Percentiles rank a stretch among this genome's conserved stretches.
Conservation (phyloP, 495 filamentous ascomycete genomes). For the Penicillium parvum region DNA sequence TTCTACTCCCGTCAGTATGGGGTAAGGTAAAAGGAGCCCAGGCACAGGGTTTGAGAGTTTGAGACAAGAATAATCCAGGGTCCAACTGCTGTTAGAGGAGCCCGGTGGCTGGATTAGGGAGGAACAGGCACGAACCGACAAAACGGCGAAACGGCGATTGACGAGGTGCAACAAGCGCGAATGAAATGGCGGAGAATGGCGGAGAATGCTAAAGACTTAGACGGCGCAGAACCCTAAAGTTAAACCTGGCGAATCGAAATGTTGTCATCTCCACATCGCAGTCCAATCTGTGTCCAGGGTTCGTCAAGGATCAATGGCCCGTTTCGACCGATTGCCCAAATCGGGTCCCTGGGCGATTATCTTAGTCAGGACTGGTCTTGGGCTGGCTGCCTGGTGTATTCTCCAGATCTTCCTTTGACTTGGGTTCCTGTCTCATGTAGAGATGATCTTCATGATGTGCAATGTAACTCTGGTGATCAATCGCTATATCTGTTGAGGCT, state of each 20-base stretch:
- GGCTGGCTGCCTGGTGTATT: background rate
- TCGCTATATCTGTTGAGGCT: too few relatives aligned
- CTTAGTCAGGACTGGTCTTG: slow-evolving; percentile 3
- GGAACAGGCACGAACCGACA: slow-evolving; percentile 22
- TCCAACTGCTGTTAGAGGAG: too few relatives aligned
- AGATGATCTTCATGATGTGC: too few relatives aligned
- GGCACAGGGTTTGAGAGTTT: too few relatives aligned
- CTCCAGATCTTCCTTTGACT: background rate
- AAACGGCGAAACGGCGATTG: slow-evolving; percentile 1
- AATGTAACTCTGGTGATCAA: too few relatives aligned
- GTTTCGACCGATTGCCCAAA: slow-evolving; percentile 17
- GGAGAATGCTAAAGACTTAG: too few relatives aligned
- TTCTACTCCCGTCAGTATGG: slow-evolving; percentile 10
- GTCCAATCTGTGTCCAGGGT: background rate
- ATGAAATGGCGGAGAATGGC: background rate
- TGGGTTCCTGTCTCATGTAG: too few relatives aligned
- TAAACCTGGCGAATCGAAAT: slow-evolving; percentile 19
- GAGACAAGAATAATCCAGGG: background rate
- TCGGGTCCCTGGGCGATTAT: background rate
- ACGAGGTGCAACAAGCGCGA: slow-evolving; percentile 1
- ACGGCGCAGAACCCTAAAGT: slow-evolving; percentile 15
- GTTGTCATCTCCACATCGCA: background rate
- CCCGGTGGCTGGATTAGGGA: slow-evolving; percentile 23
- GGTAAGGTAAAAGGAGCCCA: too few relatives aligned
- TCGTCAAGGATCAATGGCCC: slow-evolving; percentile 8